A percentile compares a stretch with the other conserved stretches of the same genome.
phyloP scores from a whole-genome alignment of 2,329 filamentous ascomycete species.

The Ophiosphaerella korrae region DNA sequence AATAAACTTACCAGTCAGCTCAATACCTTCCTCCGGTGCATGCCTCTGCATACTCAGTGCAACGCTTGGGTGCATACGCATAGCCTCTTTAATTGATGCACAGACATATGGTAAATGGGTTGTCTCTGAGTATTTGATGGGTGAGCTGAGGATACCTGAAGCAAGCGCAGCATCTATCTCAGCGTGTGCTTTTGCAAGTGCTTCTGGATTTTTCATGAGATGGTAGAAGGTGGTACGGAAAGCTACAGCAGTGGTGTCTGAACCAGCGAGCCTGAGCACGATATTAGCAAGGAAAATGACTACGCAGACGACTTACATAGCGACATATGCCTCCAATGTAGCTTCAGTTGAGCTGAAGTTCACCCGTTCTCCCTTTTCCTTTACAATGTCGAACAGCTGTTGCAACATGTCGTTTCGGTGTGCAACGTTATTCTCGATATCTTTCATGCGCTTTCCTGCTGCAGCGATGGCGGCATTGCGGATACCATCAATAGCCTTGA shows the following conservation, averaged over 20 bases:
- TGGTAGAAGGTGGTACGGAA: conserved; percentile 47
- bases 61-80: conserved; percentile 48
- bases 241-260: conserved; percentile 44
- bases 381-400: conserved; percentile 37
- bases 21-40: conserved; percentile 27
- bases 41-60: conserved; percentile 20
- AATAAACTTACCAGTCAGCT: conserved; percentile 19
- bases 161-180: conserved; percentile 24
- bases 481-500: conserved; percentile 19
- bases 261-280: conserved; percentile 34
- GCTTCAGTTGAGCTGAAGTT: conserved; percentile 37
- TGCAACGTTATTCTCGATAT: conserved; percentile 7
- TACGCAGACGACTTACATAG: conserved; percentile 29
- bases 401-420: conserved; percentile 34
- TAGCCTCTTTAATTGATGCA: conserved; percentile 52
- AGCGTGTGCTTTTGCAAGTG: conserved; percentile 6
- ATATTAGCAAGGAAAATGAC: not conserved
- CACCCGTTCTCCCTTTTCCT: conserved; percentile 37
- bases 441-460: conserved; percentile 8
- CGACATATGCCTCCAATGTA: conserved; percentile 30
- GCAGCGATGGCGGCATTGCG: conserved; percentile 12
- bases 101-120: conserved; percentile 47
- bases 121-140: conserved; percentile 17
- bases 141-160: conserved; percentile 7
- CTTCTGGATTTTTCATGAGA: conserved; percentile 38